Base-by-base conservation (phyloP, 2,329 filamentous ascomycete species). In the Microsporum canis region DNA sequence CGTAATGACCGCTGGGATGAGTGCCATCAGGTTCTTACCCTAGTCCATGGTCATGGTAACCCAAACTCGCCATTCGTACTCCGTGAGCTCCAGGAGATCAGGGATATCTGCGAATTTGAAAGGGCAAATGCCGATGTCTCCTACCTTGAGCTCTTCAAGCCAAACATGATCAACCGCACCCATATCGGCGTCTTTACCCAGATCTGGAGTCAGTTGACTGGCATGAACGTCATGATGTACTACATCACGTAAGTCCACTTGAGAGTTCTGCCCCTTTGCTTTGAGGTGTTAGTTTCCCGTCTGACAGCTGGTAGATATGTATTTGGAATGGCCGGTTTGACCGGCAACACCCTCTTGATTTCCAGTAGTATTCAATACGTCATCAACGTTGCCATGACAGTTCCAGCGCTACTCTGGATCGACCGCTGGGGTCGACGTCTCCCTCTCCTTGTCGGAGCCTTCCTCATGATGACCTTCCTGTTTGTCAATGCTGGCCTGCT, bases 351-450 rank as follows among this genome's bases (percentile, higher is more conserved):
- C 59, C 80, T 84, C 41, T 79, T 89, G 6, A 72, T 88, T 51
- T 81, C 86, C 5, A 87, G 84, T 17, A 84, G 82, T 7, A 88
- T 89, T 64, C 84, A 88, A 69, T 89, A 88, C 70, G 79, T 91
- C 67, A 89, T 92, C 77, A 91, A 91, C 71, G 88, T 92, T 1
- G 63, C 85, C 59, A 88, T 89, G 84, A 92, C 89, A 0, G 71
- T 91, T 2, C 87, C 88, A 0, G 88, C 88, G 0, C 79, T 92
- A 29, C 73, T 91, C 61, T 91, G 78, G 76, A 82, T 91, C 67
- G 88, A 94, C 66, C 78, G 80, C 60, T 89, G 86, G 84, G 89
- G 89, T 55, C 88, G 88, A 65, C 88, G 87, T 47, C 77, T 77
- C 1, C 82, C 86, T 3, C 77, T 89, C 39, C 76, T 89, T n/a